Evolutionary conservation across 371 early-diverging fungal species (phyloP), one percentile per base, ranked within the genome.

Genomic region (Mucor velutinosus): DNA sequence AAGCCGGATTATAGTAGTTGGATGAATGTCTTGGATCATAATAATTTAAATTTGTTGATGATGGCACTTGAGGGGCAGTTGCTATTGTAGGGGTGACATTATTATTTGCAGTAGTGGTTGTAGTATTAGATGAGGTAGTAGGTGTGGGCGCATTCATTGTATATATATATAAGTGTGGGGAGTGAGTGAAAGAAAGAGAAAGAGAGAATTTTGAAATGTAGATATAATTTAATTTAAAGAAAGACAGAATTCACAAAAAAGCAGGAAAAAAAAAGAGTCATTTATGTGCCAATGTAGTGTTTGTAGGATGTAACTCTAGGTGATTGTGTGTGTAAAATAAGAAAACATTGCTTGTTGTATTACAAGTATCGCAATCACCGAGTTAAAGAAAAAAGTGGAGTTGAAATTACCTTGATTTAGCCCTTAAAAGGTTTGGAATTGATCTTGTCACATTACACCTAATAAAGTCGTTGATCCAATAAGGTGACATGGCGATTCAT

Each of bases 361-460:
- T 57, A 43, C 51, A 8, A 25, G 51, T 51, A 51, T 23, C 23
- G 25, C 25, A 14, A 7, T 47, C 32, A 56, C 32, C 56, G n/a
- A 56, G 60, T 58, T 29, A 5, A 58, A 12, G 23, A 51, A 51
- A 51, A 51, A 25, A 23, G 51, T 58, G 58, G 57, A 58, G 58
- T 57, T 45, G 58, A 39, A 65, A 65, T 47, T 25, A 35, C 47
- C 21, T 33, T 23, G 43, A 33, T 45, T 35, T 68, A 62, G 63
- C 58, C 68, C 63, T 47, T 62, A 68, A 68, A 62, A 62, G 68
- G 68, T 29, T 67, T 68, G 63, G 45, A 68, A n/a, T 60, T 60
- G 55, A 60, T 69, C 64, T 69, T 64, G 63, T 69, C 60, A 69
- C 65, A 69, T 69, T 69, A 69, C 70, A 69, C 70, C 65, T 69